Evolutionary conservation across 768 basidiomycete species (phyloP).

Genomic region (Fomitopsis serialis): DNA sequence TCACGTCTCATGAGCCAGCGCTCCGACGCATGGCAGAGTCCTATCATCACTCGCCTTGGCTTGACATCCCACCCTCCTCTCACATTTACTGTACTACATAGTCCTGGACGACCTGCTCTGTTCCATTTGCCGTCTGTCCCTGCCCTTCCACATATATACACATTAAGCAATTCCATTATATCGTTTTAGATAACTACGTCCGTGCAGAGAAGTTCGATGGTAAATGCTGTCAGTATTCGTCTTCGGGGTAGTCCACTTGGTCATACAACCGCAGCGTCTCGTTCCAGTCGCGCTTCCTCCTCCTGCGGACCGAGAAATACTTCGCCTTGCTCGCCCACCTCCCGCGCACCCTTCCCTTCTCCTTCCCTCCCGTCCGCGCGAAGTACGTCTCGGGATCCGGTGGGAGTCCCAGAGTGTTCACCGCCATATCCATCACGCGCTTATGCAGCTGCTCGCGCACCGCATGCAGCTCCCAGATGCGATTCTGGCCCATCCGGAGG

Average conservation of each 20-base stretch:
- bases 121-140: neutral
- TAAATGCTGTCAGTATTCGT: conserved; percentile 26
- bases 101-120: too few species aligned
- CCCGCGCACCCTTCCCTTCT: conserved; percentile 68
- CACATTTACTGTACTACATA: too few species aligned
- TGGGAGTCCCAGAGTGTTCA: conserved; percentile 54
- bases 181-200: too few species aligned
- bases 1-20: neutral
- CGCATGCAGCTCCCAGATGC: conserved; percentile 48
- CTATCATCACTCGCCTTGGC: too few species aligned
- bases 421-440: conserved; percentile 64
- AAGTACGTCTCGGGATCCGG: conserved; percentile 67
- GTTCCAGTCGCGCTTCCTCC: conserved; percentile 87
- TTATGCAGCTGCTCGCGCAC: conserved; percentile 52
- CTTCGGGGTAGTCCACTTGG: conserved; percentile 74
- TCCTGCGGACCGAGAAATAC: conserved; percentile 75
- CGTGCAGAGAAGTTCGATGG: too few species aligned
- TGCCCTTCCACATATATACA: neutral
- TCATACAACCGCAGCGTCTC: conserved; percentile 80
- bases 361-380: conserved; percentile 46
- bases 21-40: neutral
- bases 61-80: too few species aligned
- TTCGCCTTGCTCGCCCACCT: conserved; percentile 65
- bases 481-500: conserved; percentile 53
- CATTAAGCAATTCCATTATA: neutral